Conservation (phyloP, 2,329 filamentous ascomycete genomes). For the Trichoderma cornu-damae region DNA sequence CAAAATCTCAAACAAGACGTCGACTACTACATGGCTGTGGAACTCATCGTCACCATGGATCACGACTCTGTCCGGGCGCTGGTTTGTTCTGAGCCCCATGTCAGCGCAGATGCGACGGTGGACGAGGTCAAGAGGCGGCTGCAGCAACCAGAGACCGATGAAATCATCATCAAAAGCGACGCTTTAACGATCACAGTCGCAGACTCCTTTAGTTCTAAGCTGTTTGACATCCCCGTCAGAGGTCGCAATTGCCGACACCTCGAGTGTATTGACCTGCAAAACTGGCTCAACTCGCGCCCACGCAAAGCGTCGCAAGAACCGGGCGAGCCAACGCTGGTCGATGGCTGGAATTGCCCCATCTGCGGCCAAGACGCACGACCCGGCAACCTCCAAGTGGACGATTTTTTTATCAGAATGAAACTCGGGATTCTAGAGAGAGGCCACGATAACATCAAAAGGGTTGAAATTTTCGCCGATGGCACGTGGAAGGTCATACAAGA, state of each 20-base stretch:
- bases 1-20: constrained; percentile 25
- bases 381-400: constrained; percentile 63
- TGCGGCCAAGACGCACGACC: constrained; percentile 76
- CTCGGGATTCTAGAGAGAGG: constrained; percentile 39
- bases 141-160: constrained; percentile 44
- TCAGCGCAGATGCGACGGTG: constrained; percentile 47
- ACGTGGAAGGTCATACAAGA: constrained; percentile 33
- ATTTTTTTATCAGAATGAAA: constrained; percentile 63
- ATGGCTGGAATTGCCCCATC: constrained; percentile 83
- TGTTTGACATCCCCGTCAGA: constrained; percentile 69
- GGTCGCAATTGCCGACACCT: constrained; percentile 65
- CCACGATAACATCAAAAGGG: constrained; percentile 27
- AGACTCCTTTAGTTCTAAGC: constrained; percentile 59
- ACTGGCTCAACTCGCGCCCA: constrained; percentile 66
- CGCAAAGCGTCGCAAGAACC: constrained; percentile 34
- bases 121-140: constrained; percentile 51
- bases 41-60: constrained; percentile 56
- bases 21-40: constrained; percentile 61
- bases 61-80: constrained; percentile 41
- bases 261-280: constrained; percentile 86
- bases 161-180: constrained; percentile 54
- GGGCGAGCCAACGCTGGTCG: constrained; percentile 51
- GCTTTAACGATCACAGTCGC: constrained; percentile 55
- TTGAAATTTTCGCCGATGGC: constrained; percentile 31
- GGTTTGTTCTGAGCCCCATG: constrained; percentile 33